Evolutionary conservation across 108 stramenopile genomes (phyloP).

Genomic region (Stephanodiscus triporus): DNA sequence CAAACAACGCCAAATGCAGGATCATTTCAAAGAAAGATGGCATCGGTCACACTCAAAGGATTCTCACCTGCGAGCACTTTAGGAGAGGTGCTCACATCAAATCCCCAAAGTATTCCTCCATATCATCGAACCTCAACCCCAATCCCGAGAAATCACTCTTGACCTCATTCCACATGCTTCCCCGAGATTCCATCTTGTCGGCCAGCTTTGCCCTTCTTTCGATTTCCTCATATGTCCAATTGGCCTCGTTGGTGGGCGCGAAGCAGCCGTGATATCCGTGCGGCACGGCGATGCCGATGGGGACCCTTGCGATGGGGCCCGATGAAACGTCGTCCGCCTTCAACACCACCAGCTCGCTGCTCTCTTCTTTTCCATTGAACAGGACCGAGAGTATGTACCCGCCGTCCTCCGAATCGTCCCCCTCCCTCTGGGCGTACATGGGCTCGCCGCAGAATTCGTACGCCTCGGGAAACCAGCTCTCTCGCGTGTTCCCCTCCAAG

Average conservation of each 20-base stretch:
- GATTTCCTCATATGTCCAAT: slow-evolving; percentile 79
- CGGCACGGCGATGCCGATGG: slow-evolving; percentile 75
- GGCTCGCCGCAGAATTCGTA: slow-evolving; percentile 89
- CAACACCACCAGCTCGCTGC: slow-evolving; percentile 71
- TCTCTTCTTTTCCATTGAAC: slow-evolving; percentile 63
- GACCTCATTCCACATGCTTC: slow-evolving; percentile 87
- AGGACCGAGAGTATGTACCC: slow-evolving; percentile 77
- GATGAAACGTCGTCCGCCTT: slow-evolving; percentile 56
- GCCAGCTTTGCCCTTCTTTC: slow-evolving; percentile 78
- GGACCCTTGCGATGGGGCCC: slow-evolving; percentile 73
- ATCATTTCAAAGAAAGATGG: too few species aligned
- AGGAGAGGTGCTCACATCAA: slow-evolving; percentile 34
- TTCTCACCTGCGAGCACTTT: background rate
- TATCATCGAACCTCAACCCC: slow-evolving; percentile 85
- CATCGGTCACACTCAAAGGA: background rate
- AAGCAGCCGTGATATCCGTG: slow-evolving; percentile 87
- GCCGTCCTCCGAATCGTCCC: slow-evolving; percentile 54
- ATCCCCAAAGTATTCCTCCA: slow-evolving; percentile 86
- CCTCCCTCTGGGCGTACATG: slow-evolving; percentile 69
- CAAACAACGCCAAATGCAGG: too few species aligned
- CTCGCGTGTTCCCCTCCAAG: slow-evolving; percentile 47
- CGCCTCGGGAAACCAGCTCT: slow-evolving; percentile 73
- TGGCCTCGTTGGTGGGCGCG: slow-evolving; percentile 62
- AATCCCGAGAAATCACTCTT: slow-evolving; percentile 90
- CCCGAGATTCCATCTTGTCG: slow-evolving; percentile 84